phyloP scores from a whole-genome alignment of 176 grass and related monocot species.

The Tillandsia fasciculata region DNA sequence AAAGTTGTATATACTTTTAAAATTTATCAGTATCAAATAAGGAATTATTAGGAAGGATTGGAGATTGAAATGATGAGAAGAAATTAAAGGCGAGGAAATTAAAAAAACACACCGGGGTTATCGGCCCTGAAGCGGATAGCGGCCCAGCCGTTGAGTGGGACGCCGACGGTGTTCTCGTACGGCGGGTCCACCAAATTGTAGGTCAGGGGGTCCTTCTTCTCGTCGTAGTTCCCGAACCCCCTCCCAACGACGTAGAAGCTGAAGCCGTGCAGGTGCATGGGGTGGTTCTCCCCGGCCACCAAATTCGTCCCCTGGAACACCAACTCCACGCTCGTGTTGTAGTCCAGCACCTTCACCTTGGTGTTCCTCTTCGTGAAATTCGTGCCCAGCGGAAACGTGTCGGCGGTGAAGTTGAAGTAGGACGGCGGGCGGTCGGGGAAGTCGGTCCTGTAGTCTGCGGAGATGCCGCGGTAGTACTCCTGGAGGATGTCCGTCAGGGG shows the following conservation, averaged over 20 bases:
- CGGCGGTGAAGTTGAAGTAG: slow-evolving; percentile 43
- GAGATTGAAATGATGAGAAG: background rate
- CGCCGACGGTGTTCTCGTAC: slow-evolving; percentile 32
- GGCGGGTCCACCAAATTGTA: slow-evolving; percentile 48
- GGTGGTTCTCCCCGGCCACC: slow-evolving; percentile 43
- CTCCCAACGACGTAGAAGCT: slow-evolving; percentile 43
- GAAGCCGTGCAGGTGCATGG: slow-evolving; percentile 59
- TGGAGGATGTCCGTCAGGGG: slow-evolving; percentile 19
- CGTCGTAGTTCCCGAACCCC: slow-evolving; percentile 44
- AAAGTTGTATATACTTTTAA: background rate
- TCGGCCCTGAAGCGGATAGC: slow-evolving; percentile 27
- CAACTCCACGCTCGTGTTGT: slow-evolving; percentile 32
- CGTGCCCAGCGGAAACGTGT: background rate
- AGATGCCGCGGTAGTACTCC: slow-evolving; percentile 29
- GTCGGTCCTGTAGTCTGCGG: slow-evolving; percentile 17
- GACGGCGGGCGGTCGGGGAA: slow-evolving; percentile 21
- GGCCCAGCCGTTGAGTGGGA: slow-evolving; percentile 29
- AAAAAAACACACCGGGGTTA: slow-evolving; percentile 39
- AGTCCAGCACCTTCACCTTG: slow-evolving; percentile 32
- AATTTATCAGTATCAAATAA: background rate
- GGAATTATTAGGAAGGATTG: background rate
- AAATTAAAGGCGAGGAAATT: background rate
- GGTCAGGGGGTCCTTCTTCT: slow-evolving; percentile 24
- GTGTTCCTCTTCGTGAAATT: slow-evolving; percentile 25
- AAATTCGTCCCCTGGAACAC: slow-evolving; percentile 56